These are phyloP conservation scores for Amphibolis antarctica DNA, from an alignment of 106 monocot genomes.

Conservation along the genomic window DNA sequence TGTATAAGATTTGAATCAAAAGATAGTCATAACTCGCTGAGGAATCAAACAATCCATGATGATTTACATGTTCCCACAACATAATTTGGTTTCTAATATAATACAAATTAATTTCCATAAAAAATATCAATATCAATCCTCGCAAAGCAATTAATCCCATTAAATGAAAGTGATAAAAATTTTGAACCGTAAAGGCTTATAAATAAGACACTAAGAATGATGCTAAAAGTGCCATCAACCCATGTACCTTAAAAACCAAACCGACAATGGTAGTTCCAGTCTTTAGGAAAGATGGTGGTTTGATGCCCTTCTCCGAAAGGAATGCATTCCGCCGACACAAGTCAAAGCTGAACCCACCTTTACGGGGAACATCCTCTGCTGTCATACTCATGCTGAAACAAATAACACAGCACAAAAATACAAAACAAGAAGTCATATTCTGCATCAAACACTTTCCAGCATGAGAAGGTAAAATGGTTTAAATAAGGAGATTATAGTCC, in stretches of 20 bases:
- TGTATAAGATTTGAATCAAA: too few relatives aligned
- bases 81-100: too few relatives aligned
- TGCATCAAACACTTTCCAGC: too few relatives aligned
- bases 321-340: slow-evolving; percentile 59
- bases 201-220: neutral
- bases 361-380: slow-evolving; percentile 35
- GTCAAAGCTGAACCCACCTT: slow-evolving; percentile 84
- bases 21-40: too few relatives aligned
- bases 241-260: slow-evolving; percentile 51
- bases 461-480: too few relatives aligned
- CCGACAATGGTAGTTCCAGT: slow-evolving; percentile 92
- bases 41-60: too few relatives aligned
- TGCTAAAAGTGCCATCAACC: neutral
- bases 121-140: too few relatives aligned
- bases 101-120: too few relatives aligned
- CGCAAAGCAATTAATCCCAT: too few relatives aligned
- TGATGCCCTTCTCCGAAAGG: slow-evolving; percentile 50
- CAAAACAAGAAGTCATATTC: neutral
- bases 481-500: too few relatives aligned
- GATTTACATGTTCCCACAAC: too few relatives aligned
- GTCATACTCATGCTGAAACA: slow-evolving; percentile 13
- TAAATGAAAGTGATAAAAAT: too few relatives aligned
- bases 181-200: neutral
- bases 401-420: neutral
- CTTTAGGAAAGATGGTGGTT: slow-evolving; percentile 42